phyloP scores from a whole-genome alignment of 306 rosid genomes.

The Chamaecrista fasciculata region DNA sequence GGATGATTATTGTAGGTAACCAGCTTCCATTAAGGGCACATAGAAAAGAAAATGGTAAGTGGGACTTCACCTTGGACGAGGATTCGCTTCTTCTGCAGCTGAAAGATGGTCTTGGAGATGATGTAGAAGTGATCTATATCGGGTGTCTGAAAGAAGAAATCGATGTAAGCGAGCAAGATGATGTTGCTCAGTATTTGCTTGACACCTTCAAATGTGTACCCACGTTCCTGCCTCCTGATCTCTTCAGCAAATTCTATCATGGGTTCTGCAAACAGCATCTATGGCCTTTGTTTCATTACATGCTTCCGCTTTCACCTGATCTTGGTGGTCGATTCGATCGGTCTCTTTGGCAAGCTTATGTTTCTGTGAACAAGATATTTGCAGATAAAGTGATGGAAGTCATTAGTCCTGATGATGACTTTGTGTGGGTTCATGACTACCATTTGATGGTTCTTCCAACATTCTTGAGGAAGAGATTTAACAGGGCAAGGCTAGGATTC shows the following conservation, averaged over 20 bases:
- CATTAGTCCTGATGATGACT: conserved; percentile 82
- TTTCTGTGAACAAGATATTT: conserved; percentile 73
- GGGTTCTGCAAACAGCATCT: conserved; percentile 81
- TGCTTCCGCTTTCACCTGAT: conserved; percentile 75
- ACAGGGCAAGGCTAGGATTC: conserved; percentile 73
- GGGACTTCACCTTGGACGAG: conserved; percentile 80
- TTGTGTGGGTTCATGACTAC: conserved; percentile 87
- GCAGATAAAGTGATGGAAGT: conserved; percentile 91
- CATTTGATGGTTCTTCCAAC: conserved; percentile 85
- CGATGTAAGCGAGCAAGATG: conserved; percentile 73
- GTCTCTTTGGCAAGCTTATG: conserved; percentile 75
- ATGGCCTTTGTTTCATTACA: conserved; percentile 89
- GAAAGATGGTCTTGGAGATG: conserved; percentile 83
- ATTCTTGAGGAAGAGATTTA: conserved; percentile 82
- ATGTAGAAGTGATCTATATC: conserved; percentile 75
- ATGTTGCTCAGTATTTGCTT: conserved; percentile 67
- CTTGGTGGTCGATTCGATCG: conserved; percentile 80
- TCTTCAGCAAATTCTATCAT: conserved; percentile 63
- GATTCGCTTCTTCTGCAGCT: conserved; percentile 66
- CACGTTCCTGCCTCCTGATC: conserved; percentile 65
- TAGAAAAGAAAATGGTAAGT: conserved; percentile 46
- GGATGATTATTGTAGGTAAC: conserved; percentile 76
- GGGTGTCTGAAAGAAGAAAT: conserved; percentile 76
- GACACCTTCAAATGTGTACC: conserved; percentile 73
- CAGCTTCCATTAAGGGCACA: conserved; percentile 78